Conservation (phyloP, 2,329 filamentous ascomycete genomes). For the Catunica adiposa region DNA sequence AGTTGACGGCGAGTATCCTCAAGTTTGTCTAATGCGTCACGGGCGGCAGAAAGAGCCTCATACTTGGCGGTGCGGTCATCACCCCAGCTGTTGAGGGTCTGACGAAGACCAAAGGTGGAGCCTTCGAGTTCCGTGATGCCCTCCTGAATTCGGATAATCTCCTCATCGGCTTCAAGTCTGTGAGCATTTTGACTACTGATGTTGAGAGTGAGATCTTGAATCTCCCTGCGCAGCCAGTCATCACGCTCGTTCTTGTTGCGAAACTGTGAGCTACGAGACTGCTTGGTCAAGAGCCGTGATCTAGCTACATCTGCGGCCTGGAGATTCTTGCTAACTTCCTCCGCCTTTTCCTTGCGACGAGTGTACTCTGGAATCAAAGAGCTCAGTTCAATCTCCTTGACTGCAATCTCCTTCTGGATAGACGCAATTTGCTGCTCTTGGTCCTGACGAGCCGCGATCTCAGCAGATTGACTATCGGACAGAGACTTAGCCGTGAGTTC, state of each 20-base stretch:
- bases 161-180: conserved; percentile 67
- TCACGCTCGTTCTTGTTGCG: conserved; percentile 79
- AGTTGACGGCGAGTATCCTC: conserved; percentile 77
- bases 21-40: conserved; percentile 61
- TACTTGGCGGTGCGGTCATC: conserved; percentile 56
- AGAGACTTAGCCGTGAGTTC: conserved; percentile 74
- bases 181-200: conserved; percentile 71
- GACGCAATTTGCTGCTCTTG: conserved; percentile 56
- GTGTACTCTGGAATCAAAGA: conserved; percentile 64
- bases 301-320: conserved; percentile 60
- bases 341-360: conserved; percentile 55
- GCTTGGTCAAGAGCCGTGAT: conserved; percentile 75
- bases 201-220: conserved; percentile 61
- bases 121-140: conserved; percentile 57
- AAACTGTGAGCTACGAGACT: conserved; percentile 76
- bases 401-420: conserved; percentile 56
- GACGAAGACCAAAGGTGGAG: conserved; percentile 53
- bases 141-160: conserved; percentile 53
- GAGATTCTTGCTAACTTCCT: conserved; percentile 51
- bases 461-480: conserved; percentile 63
- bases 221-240: conserved; percentile 61
- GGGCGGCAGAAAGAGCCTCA: conserved; percentile 58
- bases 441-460: conserved; percentile 54
- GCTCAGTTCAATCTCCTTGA: conserved; percentile 61
- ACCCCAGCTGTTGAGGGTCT: conserved; percentile 63